Base-by-base conservation (phyloP, 2,329 filamentous ascomycete genomes). In the Proliferodiscus dingleyae region DNA sequence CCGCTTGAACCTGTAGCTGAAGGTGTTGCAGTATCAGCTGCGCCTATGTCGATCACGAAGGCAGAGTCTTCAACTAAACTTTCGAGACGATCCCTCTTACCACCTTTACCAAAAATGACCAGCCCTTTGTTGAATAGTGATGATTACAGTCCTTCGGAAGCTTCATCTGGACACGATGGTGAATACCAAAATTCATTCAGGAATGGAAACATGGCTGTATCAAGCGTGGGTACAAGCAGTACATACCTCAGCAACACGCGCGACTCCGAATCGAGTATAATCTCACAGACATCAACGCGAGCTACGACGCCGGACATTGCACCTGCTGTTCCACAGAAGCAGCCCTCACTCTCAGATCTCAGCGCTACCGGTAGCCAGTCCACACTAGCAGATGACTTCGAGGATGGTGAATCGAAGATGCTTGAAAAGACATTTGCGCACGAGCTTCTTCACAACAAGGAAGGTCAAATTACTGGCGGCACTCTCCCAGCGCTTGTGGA, bases 401-500 rank as follows among this genome's bases (percentile, higher is more conserved):
- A 88, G 28, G 89, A 95, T 39, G 80, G 84, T 1, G 91, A 95
- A 63, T 84, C 80, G 4, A 85, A 84, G 59, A 71, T 96, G n/a
- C 71, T 95, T n/a, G 87, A 90, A 63, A 94, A 86, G 68, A 95
- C 90, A 0, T 96, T 80, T 60, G 88, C 89, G 0, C 87, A 96
- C 60, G 91, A 98, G 63, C 75, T 98, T 38, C 82, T 95, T 60
- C 85, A 87, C 64, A 96, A 94, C 70, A 94, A 94, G 65, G 91
- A 97, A 56, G 90, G 91, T 1, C 87, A 95, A 51, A 84, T 98
- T n/a, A 87, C 87, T 33, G 93, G 93, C 37, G 93, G 93, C 11
- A 94, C 89, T 3, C 75, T 98, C 10, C 81, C 87, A 4, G 93
- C 93, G 2, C 72, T 98, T 22, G 85, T 98, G n/a, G 93, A 98